Conservation (phyloP, 331 rosid species). For the Rhamnella rubrinervis region DNA sequence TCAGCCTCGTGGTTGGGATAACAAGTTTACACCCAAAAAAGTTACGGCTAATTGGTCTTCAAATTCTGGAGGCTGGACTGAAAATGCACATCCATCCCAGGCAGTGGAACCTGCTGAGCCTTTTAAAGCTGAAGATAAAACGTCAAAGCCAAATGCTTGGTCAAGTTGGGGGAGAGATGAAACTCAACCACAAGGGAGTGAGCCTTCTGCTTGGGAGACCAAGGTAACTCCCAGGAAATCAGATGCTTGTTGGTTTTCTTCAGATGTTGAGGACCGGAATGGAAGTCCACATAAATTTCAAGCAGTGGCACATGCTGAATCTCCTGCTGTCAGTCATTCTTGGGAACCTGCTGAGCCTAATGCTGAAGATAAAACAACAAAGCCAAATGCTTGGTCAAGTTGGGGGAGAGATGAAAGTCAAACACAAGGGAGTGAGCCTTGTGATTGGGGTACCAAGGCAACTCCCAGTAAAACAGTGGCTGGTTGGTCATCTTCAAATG, state of each 20-base stretch:
- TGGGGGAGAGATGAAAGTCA: background rate
- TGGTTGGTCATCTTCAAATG: background rate
- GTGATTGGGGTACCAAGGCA: background rate
- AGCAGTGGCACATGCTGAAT: background rate
- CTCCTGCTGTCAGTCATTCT: constrained; percentile 1
- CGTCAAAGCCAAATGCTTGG: background rate
- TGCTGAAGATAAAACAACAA: background rate
- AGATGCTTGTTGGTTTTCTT: background rate
- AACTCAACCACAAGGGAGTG: background rate
- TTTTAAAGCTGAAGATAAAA: background rate
- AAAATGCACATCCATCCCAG: constrained; percentile 19
- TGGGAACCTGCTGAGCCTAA: constrained; percentile 6
- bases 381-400: background rate
- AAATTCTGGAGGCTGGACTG: constrained; percentile 13
- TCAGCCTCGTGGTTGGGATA: constrained; percentile 21
- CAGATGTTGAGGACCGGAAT: background rate
- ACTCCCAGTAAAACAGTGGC: background rate
- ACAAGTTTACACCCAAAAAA: constrained; percentile 13
- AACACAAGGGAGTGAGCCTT: background rate
- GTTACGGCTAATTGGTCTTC: constrained; percentile 12
- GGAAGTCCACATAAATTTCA: background rate
- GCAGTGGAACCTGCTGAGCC: constrained; percentile 16
- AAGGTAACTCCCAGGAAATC: background rate
- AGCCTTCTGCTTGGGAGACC: background rate
- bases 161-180: background rate